Evolutionary conservation across 2,329 filamentous ascomycete genomes (phyloP).

Genomic region (Elsinoe arachidis): DNA sequence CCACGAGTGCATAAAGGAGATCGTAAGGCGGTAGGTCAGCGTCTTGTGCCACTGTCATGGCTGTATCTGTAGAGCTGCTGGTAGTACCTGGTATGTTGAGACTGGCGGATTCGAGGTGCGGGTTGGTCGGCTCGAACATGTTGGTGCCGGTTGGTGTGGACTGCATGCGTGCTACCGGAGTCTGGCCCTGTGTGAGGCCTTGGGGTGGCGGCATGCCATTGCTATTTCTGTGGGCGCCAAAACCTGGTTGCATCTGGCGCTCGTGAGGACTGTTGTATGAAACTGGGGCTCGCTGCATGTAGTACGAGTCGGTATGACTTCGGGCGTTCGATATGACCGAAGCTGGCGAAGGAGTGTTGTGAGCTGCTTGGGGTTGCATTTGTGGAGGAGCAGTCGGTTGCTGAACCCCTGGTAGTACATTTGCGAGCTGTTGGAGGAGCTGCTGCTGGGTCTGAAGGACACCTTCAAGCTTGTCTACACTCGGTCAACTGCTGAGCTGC

Average conservation of each 20-base stretch:
- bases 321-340: slow-evolving; percentile 7
- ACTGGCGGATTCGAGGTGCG: slow-evolving; percentile 50
- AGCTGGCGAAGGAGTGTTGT: slow-evolving; percentile 5
- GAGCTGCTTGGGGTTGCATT: not conserved
- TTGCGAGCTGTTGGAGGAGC: slow-evolving; percentile 37
- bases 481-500: slow-evolving; percentile 6
- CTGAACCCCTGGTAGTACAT: slow-evolving; percentile 1
- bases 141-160: slow-evolving; percentile 16
- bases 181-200: slow-evolving; percentile 19
- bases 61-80: slow-evolving; percentile 17
- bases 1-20: slow-evolving; percentile 50
- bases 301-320: slow-evolving; percentile 4
- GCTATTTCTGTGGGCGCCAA: slow-evolving; percentile 13
- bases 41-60: slow-evolving; percentile 28
- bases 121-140: slow-evolving; percentile 26
- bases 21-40: slow-evolving; percentile 51
- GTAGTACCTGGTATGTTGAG: slow-evolving; percentile 44
- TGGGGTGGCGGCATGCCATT: slow-evolving; percentile 17
- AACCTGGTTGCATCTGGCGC: slow-evolving; percentile 14
- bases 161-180: slow-evolving; percentile 13
- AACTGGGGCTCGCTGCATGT: not conserved
- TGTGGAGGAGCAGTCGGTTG: slow-evolving; percentile 15
- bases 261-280: slow-evolving; percentile 18
- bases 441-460: slow-evolving; percentile 38
- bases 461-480: slow-evolving; percentile 38